Evolutionary conservation across 768 basidiomycete genomes (phyloP).

Genomic region (Lepiota subincarnata): DNA sequence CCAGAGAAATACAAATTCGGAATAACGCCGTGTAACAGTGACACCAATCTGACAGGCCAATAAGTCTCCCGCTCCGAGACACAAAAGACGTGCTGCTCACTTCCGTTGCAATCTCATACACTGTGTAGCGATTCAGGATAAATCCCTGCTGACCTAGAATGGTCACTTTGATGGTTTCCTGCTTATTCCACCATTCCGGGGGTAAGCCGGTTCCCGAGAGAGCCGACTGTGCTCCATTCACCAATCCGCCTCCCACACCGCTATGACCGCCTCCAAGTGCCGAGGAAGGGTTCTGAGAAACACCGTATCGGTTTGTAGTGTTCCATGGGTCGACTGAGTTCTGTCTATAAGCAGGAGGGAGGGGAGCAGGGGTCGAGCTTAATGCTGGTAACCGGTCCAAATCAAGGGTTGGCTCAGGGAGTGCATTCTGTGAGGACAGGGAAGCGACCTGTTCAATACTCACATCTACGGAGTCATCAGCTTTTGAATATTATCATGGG

Average conservation of each 20-base stretch:
- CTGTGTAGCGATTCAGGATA: conserved; percentile 81
- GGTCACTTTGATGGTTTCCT: conserved; percentile 66
- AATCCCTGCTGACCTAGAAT: conserved; percentile 89
- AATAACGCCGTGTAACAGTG: conserved; percentile 82
- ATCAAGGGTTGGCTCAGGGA: conserved; percentile 72
- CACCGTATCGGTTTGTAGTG: conserved; percentile 32
- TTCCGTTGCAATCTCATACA: conserved; percentile 78
- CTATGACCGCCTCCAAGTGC: background rate
- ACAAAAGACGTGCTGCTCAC: conserved; percentile 38
- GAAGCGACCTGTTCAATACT: conserved; percentile 79
- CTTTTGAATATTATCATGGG: background rate
- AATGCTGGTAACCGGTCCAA: conserved; percentile 53
- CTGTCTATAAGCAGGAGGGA: conserved; percentile 39
- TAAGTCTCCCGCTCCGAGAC: conserved; percentile 10
- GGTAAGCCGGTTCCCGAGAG: conserved; percentile 71
- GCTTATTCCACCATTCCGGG: conserved; percentile 82
- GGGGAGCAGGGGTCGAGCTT: conserved; percentile 41
- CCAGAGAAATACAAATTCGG: conserved; percentile 89
- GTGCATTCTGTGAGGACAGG: conserved; percentile 70
- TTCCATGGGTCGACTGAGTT: conserved; percentile 67
- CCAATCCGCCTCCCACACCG: conserved; percentile 21
- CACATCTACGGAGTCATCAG: conserved; percentile 44
- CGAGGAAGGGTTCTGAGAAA: conserved; percentile 6
- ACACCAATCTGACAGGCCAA: conserved; percentile 44
- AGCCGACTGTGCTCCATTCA: conserved; percentile 51